Conservation (phyloP, 768 basidiomycete species). For the Paxillus rubicundulus region DNA sequence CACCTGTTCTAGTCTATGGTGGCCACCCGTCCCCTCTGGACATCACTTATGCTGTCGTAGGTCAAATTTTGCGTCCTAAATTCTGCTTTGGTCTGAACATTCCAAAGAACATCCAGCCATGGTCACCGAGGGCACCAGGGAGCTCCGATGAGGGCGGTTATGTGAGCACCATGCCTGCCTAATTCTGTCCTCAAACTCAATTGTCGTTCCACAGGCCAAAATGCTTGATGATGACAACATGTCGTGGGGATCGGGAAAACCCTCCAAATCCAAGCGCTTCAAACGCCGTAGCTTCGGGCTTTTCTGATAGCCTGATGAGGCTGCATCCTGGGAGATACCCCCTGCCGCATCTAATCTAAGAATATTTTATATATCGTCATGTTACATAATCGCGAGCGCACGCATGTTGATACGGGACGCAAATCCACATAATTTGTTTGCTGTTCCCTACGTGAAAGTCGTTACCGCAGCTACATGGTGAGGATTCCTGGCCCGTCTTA, state of each 20-base stretch:
- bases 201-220: slow-evolving; percentile 14
- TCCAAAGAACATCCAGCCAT: slow-evolving; percentile 8
- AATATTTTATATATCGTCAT: slow-evolving; percentile 4
- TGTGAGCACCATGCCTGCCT: slow-evolving; percentile 7
- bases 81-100: neutral
- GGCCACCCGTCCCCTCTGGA: slow-evolving; percentile 20
- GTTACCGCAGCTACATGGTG: too few species aligned
- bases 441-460: neutral
- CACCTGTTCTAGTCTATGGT: slow-evolving; percentile 10
- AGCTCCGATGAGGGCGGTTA: slow-evolving; percentile 8
- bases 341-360: neutral
- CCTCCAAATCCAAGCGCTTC: slow-evolving; percentile 3
- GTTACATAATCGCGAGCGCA: slow-evolving; percentile 5
- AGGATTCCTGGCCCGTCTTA: neutral
- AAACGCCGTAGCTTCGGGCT: slow-evolving; percentile 5
- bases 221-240: slow-evolving; percentile 31
- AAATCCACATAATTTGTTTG: neutral
- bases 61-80: neutral
- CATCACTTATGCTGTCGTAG: slow-evolving; percentile 20
- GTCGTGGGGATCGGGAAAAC: slow-evolving; percentile 19
- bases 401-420: slow-evolving; percentile 11
- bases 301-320: slow-evolving; percentile 11
- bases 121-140: neutral
- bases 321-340: neutral
- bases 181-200: neutral